These are phyloP conservation scores for Dysphania ambrosioides DNA, from an alignment of 148 eudicot species.

Conservation along the genomic window DNA sequence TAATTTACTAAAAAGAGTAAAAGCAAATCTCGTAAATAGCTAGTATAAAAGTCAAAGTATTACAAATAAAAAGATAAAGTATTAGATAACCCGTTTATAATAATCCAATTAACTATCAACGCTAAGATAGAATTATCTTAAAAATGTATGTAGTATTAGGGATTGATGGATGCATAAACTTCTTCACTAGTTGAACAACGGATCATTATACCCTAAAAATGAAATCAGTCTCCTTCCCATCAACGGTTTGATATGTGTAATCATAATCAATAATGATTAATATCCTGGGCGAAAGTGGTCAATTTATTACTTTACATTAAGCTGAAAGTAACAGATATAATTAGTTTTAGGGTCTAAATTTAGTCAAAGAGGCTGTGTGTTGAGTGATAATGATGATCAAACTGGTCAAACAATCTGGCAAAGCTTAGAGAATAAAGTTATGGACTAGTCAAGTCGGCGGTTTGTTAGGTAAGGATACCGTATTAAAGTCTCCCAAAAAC, in stretches of 20 bases:
- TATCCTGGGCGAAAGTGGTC: not conserved
- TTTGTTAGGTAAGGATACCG: conserved; percentile 16
- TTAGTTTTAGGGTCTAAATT: conserved; percentile 19
- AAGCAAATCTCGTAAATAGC: too few relatives aligned
- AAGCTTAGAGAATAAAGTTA: conserved; percentile 11
- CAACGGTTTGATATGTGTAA: not conserved
- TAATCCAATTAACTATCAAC: too few relatives aligned
- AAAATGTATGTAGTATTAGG: too few relatives aligned
- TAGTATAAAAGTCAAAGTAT: too few relatives aligned
- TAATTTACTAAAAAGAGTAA: too few relatives aligned
- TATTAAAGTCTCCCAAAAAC: not conserved
- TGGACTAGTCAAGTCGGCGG: conserved; percentile 28
- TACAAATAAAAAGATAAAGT: too few relatives aligned
- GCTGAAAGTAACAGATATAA: not conserved
- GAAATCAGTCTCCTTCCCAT: not conserved
- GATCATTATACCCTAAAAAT: too few relatives aligned
- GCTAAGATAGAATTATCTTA: too few relatives aligned
- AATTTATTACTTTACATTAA: not conserved
- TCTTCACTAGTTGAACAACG: too few relatives aligned
- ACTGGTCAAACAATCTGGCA: conserved; percentile 22
- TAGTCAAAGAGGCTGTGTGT: conserved; percentile 2
- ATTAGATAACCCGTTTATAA: too few relatives aligned
- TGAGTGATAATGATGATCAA: not conserved
- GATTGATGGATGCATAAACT: too few relatives aligned
- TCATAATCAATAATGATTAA: not conserved